Base-by-base conservation (phyloP, 805 yeast genomes). In the Candida sonorensis region DNA sequence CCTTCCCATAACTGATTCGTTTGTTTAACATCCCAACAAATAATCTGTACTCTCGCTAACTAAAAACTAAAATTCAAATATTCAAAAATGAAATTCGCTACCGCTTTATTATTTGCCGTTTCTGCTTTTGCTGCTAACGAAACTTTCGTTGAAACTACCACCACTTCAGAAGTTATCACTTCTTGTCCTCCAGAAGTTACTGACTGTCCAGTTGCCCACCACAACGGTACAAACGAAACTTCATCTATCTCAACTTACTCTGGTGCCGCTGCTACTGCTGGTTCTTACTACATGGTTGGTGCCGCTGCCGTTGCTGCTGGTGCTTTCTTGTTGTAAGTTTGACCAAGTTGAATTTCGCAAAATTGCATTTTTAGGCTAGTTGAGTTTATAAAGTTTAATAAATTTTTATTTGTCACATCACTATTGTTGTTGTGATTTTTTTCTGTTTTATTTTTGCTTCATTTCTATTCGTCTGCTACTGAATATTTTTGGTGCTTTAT, bases 181-280 rank as follows among this genome's bases (percentile, higher is more conserved):
- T 62, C 58, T 31, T 54, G 58, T 46, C 59, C 50, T 33, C 52
- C 57, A 34, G 48, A 60, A 42, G 62, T 63, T 46, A 53, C 59
- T 25, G 50, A 44, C 45, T 52, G 56, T 32, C 55, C 55, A 34
- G 34, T n/a, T n/a, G n/a, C n/a, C n/a, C n/a, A n/a, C n/a, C n/a
- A n/a, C n/a, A n/a, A n/a, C n/a, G n/a, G 56, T 38, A 31, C 50
- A 14, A 38, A 41, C 26, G 38, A 4, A 9, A 30, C 23, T 41
- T 34, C 38, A 43, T 40, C 57, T 33, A 43, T 59, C 38, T 41
- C 64, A 16, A 53, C 58, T 36, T 57, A 46, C 49, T 53, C 50
- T 30, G 52, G 46, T 30, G 43, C 28, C 24, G 33, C 29, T 24
- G 38, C 38, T 26, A 37, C 32, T 16, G 31, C 31, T 38, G 49